Percentiles rank a stretch among this genome's conserved stretches.
Evolutionary conservation across 192 early-diverging fungal species (phyloP).

Genomic region (Helicostylum pulchrum): DNA sequence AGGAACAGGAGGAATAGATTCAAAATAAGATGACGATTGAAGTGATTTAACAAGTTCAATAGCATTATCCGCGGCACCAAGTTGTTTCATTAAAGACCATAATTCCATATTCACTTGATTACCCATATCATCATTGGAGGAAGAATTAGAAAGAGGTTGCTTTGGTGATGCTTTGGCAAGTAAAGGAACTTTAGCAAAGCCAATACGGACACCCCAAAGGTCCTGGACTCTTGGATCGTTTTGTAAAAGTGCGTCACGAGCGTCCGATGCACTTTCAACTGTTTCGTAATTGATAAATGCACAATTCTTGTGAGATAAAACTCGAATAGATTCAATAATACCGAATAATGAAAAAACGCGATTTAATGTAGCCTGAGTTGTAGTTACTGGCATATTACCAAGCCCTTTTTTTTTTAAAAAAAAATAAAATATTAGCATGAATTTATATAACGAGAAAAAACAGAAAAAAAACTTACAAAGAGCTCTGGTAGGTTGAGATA

Average conservation of each 20-base stretch:
- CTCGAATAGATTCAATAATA: slow-evolving; percentile 85
- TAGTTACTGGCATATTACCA: slow-evolving; percentile 83
- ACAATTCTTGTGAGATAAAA: slow-evolving; percentile 93
- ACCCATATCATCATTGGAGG: slow-evolving; percentile 10
- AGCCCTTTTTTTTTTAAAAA: slow-evolving; percentile 66
- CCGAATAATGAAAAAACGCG: slow-evolving; percentile 76
- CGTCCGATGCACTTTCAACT: slow-evolving; percentile 85
- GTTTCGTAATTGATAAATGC: slow-evolving; percentile 93
- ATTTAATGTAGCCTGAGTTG: slow-evolving; percentile 67
- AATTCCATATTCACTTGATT: slow-evolving; percentile 1
- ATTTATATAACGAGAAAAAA: neutral
- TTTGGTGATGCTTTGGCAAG: slow-evolving; percentile 31
- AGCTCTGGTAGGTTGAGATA: slow-evolving; percentile 59
- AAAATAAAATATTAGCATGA: neutral
- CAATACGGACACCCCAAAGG: slow-evolving; percentile 72
- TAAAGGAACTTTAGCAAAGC: slow-evolving; percentile 85
- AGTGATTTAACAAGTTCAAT: neutral
- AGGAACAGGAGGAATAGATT: slow-evolving; percentile 25
- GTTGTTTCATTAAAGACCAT: slow-evolving; percentile 1
- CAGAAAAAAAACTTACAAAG: slow-evolving; percentile 63
- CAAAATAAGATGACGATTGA: slow-evolving; percentile 26
- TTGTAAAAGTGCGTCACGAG: slow-evolving; percentile 81
- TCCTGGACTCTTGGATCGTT: slow-evolving; percentile 70
- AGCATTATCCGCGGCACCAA: neutral
- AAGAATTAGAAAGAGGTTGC: neutral